These are phyloP conservation scores for Diaporthe eres DNA, from an alignment of 2,329 filamentous ascomycete genomes.

Conservation along the genomic window DNA sequence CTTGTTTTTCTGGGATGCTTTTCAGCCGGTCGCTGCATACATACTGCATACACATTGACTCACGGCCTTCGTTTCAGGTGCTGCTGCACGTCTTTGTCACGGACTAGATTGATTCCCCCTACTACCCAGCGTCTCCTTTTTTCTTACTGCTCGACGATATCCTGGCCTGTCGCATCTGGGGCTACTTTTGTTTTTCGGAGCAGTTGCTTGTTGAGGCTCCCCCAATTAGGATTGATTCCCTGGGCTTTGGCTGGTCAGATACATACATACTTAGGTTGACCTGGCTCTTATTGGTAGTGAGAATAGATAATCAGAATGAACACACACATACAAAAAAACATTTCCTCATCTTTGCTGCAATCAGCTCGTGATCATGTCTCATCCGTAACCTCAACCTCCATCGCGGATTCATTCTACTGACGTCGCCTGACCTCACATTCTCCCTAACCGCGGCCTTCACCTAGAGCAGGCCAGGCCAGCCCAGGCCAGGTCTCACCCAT, in stretches of 20 bases:
- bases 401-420: neutral
- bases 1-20: neutral
- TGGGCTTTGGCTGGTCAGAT: neutral
- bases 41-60: neutral
- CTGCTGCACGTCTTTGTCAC: neutral
- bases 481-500: neutral
- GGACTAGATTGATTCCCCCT: slow-evolving; percentile 23
- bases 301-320: slow-evolving; percentile 29
- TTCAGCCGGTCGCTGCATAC: slow-evolving; percentile 12
- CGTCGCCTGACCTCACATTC: neutral
- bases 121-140: neutral
- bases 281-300: slow-evolving; percentile 5
- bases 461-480: neutral
- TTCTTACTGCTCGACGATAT: slow-evolving; percentile 8
- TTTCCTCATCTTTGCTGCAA: neutral
- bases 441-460: neutral
- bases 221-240: neutral
- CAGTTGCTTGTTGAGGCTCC: neutral
- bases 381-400: neutral
- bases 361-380: neutral
- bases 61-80: neutral
- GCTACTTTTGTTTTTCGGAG: neutral
- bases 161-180: slow-evolving; percentile 3
- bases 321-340: neutral
- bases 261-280: neutral